Evolutionary conservation across 306 rosid species (phyloP).

Genomic region (Purshia tridentata): DNA sequence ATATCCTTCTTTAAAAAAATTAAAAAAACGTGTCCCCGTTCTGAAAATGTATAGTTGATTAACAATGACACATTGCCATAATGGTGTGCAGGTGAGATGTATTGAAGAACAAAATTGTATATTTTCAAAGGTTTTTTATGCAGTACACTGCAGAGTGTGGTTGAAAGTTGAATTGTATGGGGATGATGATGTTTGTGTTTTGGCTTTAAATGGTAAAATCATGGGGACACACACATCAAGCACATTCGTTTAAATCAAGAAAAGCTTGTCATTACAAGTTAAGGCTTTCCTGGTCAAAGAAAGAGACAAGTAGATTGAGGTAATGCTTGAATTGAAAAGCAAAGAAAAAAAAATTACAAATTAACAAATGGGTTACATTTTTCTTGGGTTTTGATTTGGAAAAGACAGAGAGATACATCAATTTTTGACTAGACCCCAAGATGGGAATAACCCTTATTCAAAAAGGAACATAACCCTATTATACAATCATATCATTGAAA

Average conservation of each 20-base stretch:
- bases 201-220: neutral
- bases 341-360: neutral
- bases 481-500: slow-evolving; percentile 14
- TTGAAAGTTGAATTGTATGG: neutral
- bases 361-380: neutral
- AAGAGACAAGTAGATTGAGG: slow-evolving; percentile 9
- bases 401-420: neutral
- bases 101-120: neutral
- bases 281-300: slow-evolving; percentile 15
- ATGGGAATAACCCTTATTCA: neutral
- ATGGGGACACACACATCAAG: neutral
- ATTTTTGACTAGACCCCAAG: slow-evolving; percentile 4
- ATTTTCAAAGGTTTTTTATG: neutral
- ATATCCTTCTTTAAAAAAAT: neutral
- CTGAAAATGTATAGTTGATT: neutral
- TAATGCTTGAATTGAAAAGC: neutral
- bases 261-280: slow-evolving; percentile 2
- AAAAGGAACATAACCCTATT: neutral
- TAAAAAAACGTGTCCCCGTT: neutral
- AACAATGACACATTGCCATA: neutral
- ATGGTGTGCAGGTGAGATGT: neutral
- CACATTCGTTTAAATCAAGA: neutral
- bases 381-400: neutral
- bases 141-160: neutral
- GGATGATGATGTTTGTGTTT: neutral